Conservation (phyloP, 768 basidiomycete species). For the Lanmaoa rubissima region DNA sequence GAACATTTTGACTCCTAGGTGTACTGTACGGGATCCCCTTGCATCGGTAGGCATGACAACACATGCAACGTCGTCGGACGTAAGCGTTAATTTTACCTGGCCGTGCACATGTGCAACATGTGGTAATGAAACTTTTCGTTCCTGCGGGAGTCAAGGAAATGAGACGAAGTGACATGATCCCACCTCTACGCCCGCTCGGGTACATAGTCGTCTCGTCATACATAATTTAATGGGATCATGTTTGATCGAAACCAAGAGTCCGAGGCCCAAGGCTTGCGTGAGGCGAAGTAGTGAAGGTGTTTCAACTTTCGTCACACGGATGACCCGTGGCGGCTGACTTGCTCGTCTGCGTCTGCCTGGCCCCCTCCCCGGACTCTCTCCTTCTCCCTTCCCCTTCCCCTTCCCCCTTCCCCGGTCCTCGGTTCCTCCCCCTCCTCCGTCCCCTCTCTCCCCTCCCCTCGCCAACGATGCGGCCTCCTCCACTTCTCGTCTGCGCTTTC, state of each 20-base stretch:
- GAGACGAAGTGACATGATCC: not conserved
- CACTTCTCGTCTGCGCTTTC: not conserved
- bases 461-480: slow-evolving; percentile 13
- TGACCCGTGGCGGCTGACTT: slow-evolving; percentile 33
- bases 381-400: too few relatives aligned
- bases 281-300: slow-evolving; percentile 7
- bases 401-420: not conserved
- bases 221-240: not conserved
- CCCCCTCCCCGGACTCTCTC: slow-evolving; percentile 1
- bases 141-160: not conserved
- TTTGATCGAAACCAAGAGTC: not conserved
- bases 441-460: not conserved
- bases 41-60: slow-evolving; percentile 9
- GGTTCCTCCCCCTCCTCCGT: not conserved
- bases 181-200: slow-evolving; percentile 9
- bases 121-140: not conserved
- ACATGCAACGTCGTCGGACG: not conserved
- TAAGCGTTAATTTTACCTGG: not conserved
- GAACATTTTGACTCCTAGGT: slow-evolving; percentile 47
- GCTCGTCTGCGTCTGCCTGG: slow-evolving; percentile 8
- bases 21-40: not conserved
- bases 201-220: not conserved
- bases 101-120: too few relatives aligned
- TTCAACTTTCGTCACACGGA: slow-evolving; percentile 18
- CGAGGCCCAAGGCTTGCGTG: not conserved